Evolutionary conservation across 2,329 filamentous ascomycete genomes (phyloP).

Genomic region (Penicillium sp.): DNA sequence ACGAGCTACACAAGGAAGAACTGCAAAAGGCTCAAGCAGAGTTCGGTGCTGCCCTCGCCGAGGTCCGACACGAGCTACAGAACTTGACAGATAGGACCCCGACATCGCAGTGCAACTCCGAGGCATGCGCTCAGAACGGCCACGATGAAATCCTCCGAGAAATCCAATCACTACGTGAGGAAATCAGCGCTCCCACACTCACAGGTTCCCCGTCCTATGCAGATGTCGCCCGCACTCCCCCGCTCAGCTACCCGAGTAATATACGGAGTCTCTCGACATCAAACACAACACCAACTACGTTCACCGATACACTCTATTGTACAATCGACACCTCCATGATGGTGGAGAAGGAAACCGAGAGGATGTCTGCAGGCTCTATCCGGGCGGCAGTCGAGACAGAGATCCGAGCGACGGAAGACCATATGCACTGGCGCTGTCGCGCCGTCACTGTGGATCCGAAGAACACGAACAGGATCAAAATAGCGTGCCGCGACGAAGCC

Average conservation of each 20-base stretch:
- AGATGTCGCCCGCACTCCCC: too few species aligned
- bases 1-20: conserved; percentile 19
- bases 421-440: conserved; percentile 2
- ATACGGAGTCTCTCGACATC: background rate
- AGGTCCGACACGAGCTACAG: too few species aligned
- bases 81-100: too few species aligned
- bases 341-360: conserved; percentile 4
- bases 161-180: too few species aligned
- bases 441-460: background rate
- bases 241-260: too few species aligned
- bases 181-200: too few species aligned
- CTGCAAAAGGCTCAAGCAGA: too few species aligned
- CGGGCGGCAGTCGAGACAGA: background rate
- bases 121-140: too few species aligned
- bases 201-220: too few species aligned
- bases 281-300: conserved; percentile 17
- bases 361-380: conserved; percentile 3
- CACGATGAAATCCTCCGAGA: too few species aligned
- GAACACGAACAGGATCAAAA: conserved; percentile 9
- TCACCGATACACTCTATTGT: conserved; percentile 18
- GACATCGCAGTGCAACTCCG: too few species aligned
- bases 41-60: too few species aligned
- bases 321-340: conserved; percentile 17
- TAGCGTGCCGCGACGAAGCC: background rate
- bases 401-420: background rate